A percentile compares a stretch with the other conserved stretches of the same genome.
These are phyloP conservation scores for Carex sylvatica DNA, from an alignment of 202 grass and related monocot species.

Conservation along the genomic window DNA sequence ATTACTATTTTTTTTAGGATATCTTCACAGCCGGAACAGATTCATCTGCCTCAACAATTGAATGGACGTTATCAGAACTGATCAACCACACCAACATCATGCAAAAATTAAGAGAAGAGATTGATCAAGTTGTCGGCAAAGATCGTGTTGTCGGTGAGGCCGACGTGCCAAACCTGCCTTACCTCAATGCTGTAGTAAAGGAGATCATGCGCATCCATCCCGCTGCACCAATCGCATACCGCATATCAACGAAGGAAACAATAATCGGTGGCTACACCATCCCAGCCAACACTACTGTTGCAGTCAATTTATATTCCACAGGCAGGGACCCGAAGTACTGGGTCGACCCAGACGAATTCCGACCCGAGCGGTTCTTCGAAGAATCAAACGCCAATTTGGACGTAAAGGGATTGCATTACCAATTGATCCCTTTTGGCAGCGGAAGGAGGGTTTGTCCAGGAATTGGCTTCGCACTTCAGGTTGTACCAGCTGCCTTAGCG, in stretches of 20 bases:
- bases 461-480: conserved; percentile 45
- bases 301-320: conserved; percentile 23
- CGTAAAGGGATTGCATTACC: conserved; percentile 54
- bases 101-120: conserved; percentile 31
- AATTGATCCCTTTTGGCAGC: conserved; percentile 66
- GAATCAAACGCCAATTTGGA: conserved; percentile 25
- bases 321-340: conserved; percentile 29
- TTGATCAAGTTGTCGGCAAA: conserved; percentile 41
- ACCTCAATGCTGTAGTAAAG: conserved; percentile 26
- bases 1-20: conserved; percentile 39
- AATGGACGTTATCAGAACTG: conserved; percentile 75
- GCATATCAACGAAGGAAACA: background rate
- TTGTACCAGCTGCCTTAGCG: conserved; percentile 40
- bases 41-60: conserved; percentile 53
- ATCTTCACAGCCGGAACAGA: conserved; percentile 56
- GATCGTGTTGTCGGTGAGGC: conserved; percentile 36
- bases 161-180: conserved; percentile 23
- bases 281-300: background rate
- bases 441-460: conserved; percentile 61
- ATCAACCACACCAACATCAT: conserved; percentile 54
- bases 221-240: background rate
- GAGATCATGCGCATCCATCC: conserved; percentile 33
- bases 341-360: conserved; percentile 35
- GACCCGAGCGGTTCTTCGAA: conserved; percentile 49
- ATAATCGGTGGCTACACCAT: conserved; percentile 16